Percentiles rank a stretch among this genome's conserved stretches.
phyloP scores from a whole-genome alignment of 2,329 filamentous ascomycete genomes.

The Paraphaeosphaeria minitans region DNA sequence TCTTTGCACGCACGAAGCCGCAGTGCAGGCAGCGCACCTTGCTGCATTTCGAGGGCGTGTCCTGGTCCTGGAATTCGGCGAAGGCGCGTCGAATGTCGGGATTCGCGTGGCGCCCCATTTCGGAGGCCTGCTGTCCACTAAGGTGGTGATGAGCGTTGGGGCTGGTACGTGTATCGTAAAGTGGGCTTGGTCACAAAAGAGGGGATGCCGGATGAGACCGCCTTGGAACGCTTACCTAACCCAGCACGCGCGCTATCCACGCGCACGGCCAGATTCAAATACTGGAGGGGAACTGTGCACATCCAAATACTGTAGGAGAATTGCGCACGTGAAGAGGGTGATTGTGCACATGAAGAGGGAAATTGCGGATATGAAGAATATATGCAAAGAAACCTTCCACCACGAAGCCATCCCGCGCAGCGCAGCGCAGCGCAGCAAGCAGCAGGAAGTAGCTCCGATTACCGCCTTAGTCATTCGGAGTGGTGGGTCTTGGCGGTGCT shows the following conservation, averaged over 20 bases:
- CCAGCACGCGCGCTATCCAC: not conserved
- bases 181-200: slow-evolving; percentile 8
- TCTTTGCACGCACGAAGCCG: slow-evolving; percentile 57
- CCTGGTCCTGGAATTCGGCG: slow-evolving; percentile 49
- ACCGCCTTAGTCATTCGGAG: slow-evolving; percentile 5
- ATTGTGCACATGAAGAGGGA: not conserved
- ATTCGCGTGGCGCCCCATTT: slow-evolving; percentile 47
- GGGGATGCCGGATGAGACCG: not conserved
- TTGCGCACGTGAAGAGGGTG: not conserved
- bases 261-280: not conserved
- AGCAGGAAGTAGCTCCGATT: not conserved
- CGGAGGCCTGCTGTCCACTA: slow-evolving; percentile 6
- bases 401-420: not conserved
- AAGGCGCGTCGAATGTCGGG: slow-evolving; percentile 49
- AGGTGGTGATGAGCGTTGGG: slow-evolving; percentile 1
- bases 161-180: slow-evolving; percentile 8
- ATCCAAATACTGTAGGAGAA: not conserved
- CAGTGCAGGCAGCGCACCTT: slow-evolving; percentile 57
- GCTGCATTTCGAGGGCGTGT: slow-evolving; percentile 54
- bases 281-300: not conserved
- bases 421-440: not conserved
- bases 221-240: slow-evolving; percentile 3
- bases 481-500: not conserved
- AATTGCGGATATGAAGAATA: not conserved
- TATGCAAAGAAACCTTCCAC: not conserved